phyloP scores from a whole-genome alignment of 805 yeast genomes.

The Yamadazyma olivae region DNA sequence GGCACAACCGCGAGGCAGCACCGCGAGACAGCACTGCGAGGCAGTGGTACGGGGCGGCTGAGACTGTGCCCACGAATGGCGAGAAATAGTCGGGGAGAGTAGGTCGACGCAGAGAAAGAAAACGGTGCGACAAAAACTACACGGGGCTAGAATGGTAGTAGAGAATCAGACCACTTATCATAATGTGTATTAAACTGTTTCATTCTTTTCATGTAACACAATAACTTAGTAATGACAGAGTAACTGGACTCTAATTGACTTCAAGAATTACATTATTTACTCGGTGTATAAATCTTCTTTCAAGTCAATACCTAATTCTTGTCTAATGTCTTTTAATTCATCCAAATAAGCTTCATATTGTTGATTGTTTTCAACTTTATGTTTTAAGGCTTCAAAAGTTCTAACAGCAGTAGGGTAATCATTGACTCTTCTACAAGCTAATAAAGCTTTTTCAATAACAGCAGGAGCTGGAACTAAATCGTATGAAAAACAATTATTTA shows the following conservation, averaged over 20 bases:
- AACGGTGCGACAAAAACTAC: no score
- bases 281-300: conserved; percentile 74
- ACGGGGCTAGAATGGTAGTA: no score
- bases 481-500: conserved; percentile 97
- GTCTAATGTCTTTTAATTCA: conserved; percentile 87
- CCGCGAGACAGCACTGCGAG: no score
- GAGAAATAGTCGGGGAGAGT: not conserved
- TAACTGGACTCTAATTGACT: no score
- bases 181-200: no score
- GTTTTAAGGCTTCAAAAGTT: conserved; percentile 95
- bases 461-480: conserved; percentile 98
- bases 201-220: no score
- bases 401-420: conserved; percentile 98
- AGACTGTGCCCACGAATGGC: not conserved
- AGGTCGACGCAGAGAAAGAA: no score
- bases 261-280: no score
- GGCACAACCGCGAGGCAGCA: no score
- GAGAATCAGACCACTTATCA: no score
- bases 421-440: conserved; percentile 98
- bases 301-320: conserved; percentile 89
- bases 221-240: no score
- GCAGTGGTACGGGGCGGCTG: not conserved
- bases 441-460: conserved; percentile 91
- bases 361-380: conserved; percentile 90
- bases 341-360: conserved; percentile 96